phyloP scores from a whole-genome alignment of 805 yeast species.

The Teunomyces stri region DNA sequence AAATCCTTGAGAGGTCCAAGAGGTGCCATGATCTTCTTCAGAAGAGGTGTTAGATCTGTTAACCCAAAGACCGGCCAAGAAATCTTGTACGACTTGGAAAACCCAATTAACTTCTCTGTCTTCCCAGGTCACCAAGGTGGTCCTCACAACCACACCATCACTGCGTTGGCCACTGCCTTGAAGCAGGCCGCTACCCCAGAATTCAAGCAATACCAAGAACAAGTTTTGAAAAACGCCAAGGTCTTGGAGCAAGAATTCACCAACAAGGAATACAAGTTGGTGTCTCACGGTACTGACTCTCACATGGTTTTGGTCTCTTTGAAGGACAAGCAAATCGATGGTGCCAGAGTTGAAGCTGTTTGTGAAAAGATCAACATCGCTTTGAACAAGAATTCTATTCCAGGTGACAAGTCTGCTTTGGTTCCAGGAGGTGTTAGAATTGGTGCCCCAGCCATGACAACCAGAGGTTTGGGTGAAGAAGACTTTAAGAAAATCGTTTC shows the following conservation, averaged over 20 bases:
- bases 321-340: constrained; percentile 79
- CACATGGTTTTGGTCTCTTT: constrained; percentile 86
- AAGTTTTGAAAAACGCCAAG: constrained; percentile 79
- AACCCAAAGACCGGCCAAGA: constrained; percentile 82
- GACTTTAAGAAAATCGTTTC: constrained; percentile 82
- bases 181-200: constrained; percentile 90
- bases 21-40: constrained; percentile 96
- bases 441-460: constrained; percentile 98
- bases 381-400: constrained; percentile 92
- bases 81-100: constrained; percentile 81
- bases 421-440: constrained; percentile 96
- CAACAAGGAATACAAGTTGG: constrained; percentile 69
- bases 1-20: constrained; percentile 98
- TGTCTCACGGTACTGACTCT: constrained; percentile 91
- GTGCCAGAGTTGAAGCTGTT: constrained; percentile 92
- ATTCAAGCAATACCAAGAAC: constrained; percentile 79
- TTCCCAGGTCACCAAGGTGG: constrained; percentile 99
- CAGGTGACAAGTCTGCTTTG: constrained; percentile 93
- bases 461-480: constrained; percentile 79
- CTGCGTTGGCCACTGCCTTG: constrained; percentile 93
- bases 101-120: constrained; percentile 90
- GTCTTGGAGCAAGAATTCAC: constrained; percentile 68
- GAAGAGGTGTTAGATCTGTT: constrained; percentile 86
- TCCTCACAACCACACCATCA: constrained; percentile 97
- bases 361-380: constrained; percentile 91